Percentiles rank a stretch among this genome's conserved stretches.
Conservation (phyloP, 2,329 filamentous ascomycete genomes). For the Cercospora citrullina region DNA sequence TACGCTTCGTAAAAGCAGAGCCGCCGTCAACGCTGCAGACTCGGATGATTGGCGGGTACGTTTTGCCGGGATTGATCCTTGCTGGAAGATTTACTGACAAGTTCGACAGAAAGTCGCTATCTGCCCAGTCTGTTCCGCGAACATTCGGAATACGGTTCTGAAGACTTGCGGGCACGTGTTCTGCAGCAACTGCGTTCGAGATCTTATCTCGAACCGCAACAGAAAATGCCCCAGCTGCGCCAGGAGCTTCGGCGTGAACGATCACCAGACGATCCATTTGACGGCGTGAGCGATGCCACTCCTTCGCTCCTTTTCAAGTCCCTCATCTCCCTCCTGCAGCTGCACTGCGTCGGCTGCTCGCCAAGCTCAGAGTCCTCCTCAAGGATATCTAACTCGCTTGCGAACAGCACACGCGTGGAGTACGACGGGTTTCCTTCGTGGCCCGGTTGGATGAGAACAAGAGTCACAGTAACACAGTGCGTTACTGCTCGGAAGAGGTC, state of each 20-base stretch:
- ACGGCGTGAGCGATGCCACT: conserved; percentile 7
- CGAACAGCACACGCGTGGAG: not conserved
- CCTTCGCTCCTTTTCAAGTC: not conserved
- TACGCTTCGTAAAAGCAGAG: conserved; percentile 79
- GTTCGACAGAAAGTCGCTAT: conserved; percentile 64
- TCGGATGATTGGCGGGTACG: conserved; percentile 71
- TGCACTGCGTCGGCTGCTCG: not conserved
- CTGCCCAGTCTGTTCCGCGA: conserved; percentile 87
- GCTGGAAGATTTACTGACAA: not conserved
- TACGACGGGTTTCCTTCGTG: not conserved
- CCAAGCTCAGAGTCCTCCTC: not conserved
- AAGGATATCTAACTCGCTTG: not conserved
- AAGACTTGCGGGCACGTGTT: conserved; percentile 95
- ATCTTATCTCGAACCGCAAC: conserved; percentile 83
- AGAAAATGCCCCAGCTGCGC: conserved; percentile 95
- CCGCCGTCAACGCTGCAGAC: conserved; percentile 64
- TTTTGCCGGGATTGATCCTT: conserved; percentile 59
- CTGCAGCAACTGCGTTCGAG: conserved; percentile 86
- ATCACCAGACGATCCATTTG: conserved; percentile 67
- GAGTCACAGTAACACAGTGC: not conserved
- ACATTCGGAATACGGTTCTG: conserved; percentile 91
- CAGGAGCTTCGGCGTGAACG: conserved; percentile 84
- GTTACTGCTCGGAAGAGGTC: not conserved
- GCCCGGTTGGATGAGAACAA: not conserved
- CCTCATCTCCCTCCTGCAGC: not conserved